Base-by-base conservation (phyloP, 495 filamentous ascomycete genomes). In the Friedmanniomyces simplex region DNA sequence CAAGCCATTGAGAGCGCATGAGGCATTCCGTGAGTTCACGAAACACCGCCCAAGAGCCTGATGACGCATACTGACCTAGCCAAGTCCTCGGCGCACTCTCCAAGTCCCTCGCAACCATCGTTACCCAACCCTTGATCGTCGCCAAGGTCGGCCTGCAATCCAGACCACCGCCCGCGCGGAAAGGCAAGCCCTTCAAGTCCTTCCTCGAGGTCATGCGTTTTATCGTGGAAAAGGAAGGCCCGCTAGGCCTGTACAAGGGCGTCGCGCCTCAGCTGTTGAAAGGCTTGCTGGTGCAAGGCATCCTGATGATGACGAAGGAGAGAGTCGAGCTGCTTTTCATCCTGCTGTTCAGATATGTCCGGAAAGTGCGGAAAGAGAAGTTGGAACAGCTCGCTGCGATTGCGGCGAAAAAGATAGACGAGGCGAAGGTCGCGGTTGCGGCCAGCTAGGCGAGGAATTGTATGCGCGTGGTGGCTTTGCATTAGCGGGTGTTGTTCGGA, bases 251-350 rank as follows among this genome's bases (percentile, higher is more conserved):
- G 14, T 97, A 96, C 77, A 99, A 97, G 75, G 93, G 93, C 22
- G 95, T 99, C 67, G 91, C 83, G 0, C 93, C 93, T 0, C 93
- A 99, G 69, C 84, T 99, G 50, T 65, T 86, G 47, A 99, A 99
- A 72, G 93, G 94, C 18, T 73, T 99, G 45, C 64, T 97, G 46
- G 93, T 99, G 5, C 93, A 99, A 67, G 93, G 93, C 52, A 75
- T 97, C 49, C 74, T 99, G 24, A 99, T 99, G 93, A 99, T 97
- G 93, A 95, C 88, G 3, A 99, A 99, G 75, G 94, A 99, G 72
- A 81, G 91, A 55, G 87, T 97, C 76, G 93, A 97, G 72, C 76
- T 98, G 50, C 61, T 88, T 16, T 97, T 96, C 72, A 73, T 97
- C 61, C 70, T 95, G 20, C 79, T 98, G 21, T 90, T 95, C 71